These are phyloP conservation scores for Pholiota molesta DNA, from an alignment of 768 basidiomycete species.

Conservation along the genomic window DNA sequence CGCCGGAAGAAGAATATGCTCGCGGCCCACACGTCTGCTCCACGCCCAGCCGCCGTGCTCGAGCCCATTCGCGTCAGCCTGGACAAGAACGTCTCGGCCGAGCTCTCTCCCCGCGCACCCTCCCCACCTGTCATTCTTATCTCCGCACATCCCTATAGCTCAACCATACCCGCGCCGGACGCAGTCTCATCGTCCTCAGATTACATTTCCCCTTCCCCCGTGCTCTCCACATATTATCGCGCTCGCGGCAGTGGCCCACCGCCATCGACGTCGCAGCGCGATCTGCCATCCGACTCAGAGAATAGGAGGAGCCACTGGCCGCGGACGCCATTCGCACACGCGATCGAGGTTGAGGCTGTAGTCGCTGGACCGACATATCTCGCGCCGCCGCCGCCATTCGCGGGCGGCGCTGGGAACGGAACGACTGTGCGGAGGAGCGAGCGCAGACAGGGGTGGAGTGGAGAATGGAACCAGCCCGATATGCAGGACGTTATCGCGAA, in stretches of 20 bases:
- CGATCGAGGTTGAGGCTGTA: neutral
- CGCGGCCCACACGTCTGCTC: neutral
- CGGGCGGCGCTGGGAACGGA: neutral
- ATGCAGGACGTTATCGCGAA: constrained; percentile 18
- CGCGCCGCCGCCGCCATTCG: neutral
- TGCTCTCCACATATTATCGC: no score
- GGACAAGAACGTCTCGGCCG: neutral
- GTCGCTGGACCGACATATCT: neutral
- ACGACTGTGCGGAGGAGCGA: constrained; percentile 7
- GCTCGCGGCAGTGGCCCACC: no score
- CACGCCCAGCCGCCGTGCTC: neutral
- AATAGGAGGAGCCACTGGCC: constrained; percentile 1
- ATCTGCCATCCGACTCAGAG: neutral
- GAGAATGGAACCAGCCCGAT: constrained; percentile 22
- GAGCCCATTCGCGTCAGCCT: neutral
- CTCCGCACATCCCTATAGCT: constrained; percentile 1
- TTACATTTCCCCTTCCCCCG: neutral
- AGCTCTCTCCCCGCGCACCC: neutral
- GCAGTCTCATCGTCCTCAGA: neutral
- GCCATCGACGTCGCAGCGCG: neutral
- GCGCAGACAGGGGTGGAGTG: constrained; percentile 20
- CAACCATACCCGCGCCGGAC: neutral
- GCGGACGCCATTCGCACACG: constrained; percentile 8
- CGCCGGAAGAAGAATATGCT: neutral
- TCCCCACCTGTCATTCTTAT: constrained; percentile 3